Conservation (phyloP, 2,329 filamentous ascomycete genomes). For the Pseudogymnoascus destructans region DNA sequence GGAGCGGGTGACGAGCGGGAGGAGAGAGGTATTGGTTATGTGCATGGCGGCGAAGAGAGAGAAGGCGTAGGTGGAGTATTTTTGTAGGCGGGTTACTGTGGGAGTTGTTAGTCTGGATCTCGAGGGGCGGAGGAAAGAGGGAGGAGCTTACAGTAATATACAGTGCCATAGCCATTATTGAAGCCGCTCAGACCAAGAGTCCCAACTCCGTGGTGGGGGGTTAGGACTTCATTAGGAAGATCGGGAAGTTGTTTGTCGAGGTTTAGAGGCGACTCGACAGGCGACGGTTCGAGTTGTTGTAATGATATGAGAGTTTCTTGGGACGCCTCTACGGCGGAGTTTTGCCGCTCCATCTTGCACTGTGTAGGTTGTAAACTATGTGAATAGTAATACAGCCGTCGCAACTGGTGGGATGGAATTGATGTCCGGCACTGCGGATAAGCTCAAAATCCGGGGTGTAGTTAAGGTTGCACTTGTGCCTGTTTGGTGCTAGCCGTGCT, state of each 20-base stretch:
- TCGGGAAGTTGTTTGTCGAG: conserved; percentile 27
- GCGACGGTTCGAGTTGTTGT: conserved; percentile 68
- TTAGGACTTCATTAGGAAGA: conserved; percentile 30
- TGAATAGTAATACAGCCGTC: neutral
- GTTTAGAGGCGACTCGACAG: conserved; percentile 45
- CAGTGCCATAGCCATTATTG: conserved; percentile 45
- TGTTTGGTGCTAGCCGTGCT: neutral
- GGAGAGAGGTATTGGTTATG: conserved; percentile 66
- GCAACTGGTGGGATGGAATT: neutral
- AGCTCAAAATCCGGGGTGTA: neutral
- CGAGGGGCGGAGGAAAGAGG: neutral
- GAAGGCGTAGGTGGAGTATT: conserved; percentile 80
- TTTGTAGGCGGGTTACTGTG: conserved; percentile 62
- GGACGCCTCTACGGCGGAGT: conserved; percentile 32
- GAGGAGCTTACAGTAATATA: conserved; percentile 56
- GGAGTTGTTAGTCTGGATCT: neutral
- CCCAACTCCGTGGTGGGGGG: conserved; percentile 26
- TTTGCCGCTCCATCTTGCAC: conserved; percentile 26
- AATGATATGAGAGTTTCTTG: conserved; percentile 50
- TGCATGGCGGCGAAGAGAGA: conserved; percentile 65
- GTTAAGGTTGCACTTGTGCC: neutral
- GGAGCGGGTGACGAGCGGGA: conserved; percentile 62
- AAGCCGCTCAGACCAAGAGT: conserved; percentile 44
- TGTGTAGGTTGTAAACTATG: neutral
- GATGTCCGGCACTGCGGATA: neutral